These are phyloP conservation scores for Colletotrichum sp. DNA, from an alignment of 2,329 filamentous ascomycete species.

Conservation along the genomic window DNA sequence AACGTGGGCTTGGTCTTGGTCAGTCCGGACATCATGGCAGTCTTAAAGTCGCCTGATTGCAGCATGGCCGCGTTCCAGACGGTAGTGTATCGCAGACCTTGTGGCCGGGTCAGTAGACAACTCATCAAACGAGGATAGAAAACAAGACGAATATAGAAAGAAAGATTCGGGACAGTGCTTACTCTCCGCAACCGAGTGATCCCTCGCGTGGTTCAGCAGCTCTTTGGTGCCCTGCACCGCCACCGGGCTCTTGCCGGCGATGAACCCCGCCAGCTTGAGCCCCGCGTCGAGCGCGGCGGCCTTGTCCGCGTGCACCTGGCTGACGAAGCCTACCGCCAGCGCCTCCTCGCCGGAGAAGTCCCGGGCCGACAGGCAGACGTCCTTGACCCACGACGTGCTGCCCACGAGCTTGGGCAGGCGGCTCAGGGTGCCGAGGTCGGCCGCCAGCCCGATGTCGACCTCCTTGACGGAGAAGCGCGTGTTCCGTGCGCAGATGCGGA, in stretches of 20 bases:
- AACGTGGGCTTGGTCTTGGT: conserved; percentile 82
- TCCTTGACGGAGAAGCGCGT: conserved; percentile 76
- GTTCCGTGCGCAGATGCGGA: conserved; percentile 67
- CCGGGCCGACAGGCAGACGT: conserved; percentile 74
- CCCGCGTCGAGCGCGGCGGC: conserved; percentile 65
- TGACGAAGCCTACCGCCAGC: conserved; percentile 72
- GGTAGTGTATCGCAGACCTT: conserved; percentile 79
- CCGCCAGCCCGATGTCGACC: conserved; percentile 81
- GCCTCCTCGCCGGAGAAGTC: conserved; percentile 75
- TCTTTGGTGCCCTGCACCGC: conserved; percentile 90
- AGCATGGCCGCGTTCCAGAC: conserved; percentile 87
- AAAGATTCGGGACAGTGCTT: conserved; percentile 35
- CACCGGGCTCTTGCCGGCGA: conserved; percentile 85
- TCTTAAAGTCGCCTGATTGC: conserved; percentile 78
- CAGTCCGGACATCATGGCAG: conserved; percentile 76
- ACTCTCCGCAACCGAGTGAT: conserved; percentile 80
- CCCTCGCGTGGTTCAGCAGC: conserved; percentile 80
- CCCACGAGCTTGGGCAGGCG: conserved; percentile 77
- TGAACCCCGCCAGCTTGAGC: conserved; percentile 64
- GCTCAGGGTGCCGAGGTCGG: conserved; percentile 77
- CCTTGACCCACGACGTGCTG: conserved; percentile 77
- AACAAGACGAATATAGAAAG: not conserved
- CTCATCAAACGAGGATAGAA: not conserved
- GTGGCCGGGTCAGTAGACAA: not conserved
- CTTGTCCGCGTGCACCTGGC: conserved; percentile 68